Base-by-base conservation (phyloP, 2,329 filamentous ascomycete genomes). In the Clonostachys sp. region DNA sequence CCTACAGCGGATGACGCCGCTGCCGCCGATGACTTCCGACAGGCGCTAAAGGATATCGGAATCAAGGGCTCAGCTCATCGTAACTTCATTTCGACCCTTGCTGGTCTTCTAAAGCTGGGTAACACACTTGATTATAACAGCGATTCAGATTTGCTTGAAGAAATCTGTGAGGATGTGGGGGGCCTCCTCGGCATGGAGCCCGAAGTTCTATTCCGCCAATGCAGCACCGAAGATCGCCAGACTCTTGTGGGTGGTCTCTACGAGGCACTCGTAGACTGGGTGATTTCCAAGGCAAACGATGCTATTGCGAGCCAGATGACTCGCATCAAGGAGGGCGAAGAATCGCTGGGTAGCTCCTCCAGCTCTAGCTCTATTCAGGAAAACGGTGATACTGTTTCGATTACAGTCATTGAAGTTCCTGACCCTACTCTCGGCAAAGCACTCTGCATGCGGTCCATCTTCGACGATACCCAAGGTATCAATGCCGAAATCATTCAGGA, bases 401-500 rank as follows among this genome's bases (percentile, higher is more conserved):
- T 99, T 51, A 95, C 90, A 1, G 77, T 99, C 9, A 72, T 99
- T 6, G 94, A 97, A 55, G 78, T 97, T 9, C 90, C 94, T 0
- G 81, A 85, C 52, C 84, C 89, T 33, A 77, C 80, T 2, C 74
- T 99, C 1, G 91, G 88, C 49, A 96, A 94, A 66, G 94, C 92
- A 0, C 69, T 95, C n/a, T 83, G 89, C 12, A 83, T 99, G 71
- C 87, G 90, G 38, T 89, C 89, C 13, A 82, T 97, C 35, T 99
- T 99, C 57, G 92, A 99, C 55, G 94, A 97, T 57, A 81, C 76
- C n/a, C 74, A 86, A 17, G 94, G 94, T 45, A 96, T 99, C 70
- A 97, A 97, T 57, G 80, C 87, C 1, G 94, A 99, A 71, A 97
- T 99, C 91, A 95, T 92, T 60, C 86, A 92, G 52, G 94, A 99